Percentiles rank a stretch among this genome's conserved stretches.
Conservation (phyloP, 2,329 filamentous ascomycete species). For the Fusarium sp. region DNA sequence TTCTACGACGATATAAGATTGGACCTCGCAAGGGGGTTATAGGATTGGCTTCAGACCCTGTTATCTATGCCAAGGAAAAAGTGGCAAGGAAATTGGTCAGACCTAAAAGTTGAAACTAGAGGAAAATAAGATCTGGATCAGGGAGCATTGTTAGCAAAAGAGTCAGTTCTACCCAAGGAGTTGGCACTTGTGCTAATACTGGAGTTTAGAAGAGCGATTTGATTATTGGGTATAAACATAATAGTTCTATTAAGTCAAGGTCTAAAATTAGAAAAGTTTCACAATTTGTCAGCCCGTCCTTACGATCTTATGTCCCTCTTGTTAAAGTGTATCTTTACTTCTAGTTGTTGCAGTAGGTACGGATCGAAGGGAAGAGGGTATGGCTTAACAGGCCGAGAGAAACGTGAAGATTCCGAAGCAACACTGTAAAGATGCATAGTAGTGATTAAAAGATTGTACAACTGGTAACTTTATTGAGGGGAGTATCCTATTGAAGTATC, state of each 20-base stretch:
- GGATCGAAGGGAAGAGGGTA: not conserved
- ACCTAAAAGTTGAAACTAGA: not conserved
- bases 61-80: not conserved
- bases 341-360: not conserved
- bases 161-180: not conserved
- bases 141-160: not conserved
- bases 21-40: not conserved
- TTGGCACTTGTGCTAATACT: not conserved
- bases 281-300: not conserved
- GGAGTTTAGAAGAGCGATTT: conserved; percentile 7
- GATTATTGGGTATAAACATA: conserved; percentile 5
- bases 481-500: not conserved
- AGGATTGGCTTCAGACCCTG: not conserved
- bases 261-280: not conserved
- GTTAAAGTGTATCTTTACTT: not conserved
- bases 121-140: not conserved
- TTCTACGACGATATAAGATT: not conserved
- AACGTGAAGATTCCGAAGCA: not conserved
- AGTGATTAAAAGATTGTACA: not conserved
- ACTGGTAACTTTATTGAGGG: not conserved
- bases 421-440: not conserved
- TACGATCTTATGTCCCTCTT: not conserved
- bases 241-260: conserved; percentile 2
- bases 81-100: not conserved
- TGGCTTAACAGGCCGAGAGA: not conserved